Conservation (phyloP, 2,329 filamentous ascomycete genomes). For the Incumbomyces delicatus region DNA sequence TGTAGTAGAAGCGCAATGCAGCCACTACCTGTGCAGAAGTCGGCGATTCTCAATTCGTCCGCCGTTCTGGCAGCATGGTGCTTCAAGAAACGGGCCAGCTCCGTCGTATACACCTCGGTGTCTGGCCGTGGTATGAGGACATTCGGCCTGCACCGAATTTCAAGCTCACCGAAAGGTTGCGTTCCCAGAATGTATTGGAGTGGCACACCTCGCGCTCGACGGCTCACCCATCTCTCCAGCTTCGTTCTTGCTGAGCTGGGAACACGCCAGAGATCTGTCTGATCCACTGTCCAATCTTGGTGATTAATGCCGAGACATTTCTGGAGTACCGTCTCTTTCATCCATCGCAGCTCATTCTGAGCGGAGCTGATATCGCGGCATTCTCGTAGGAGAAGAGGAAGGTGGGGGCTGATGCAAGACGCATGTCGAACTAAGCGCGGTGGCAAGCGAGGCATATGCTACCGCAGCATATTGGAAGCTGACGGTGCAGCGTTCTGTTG, state of each 20-base stretch:
- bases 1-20: slow-evolving; percentile 76
- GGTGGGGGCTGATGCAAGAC: slow-evolving; percentile 26
- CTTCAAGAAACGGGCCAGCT: slow-evolving; percentile 1
- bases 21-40: slow-evolving; percentile 84
- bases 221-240: slow-evolving; percentile 25
- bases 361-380: slow-evolving; percentile 36
- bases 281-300: neutral
- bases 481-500: too few relatives aligned
- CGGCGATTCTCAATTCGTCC: slow-evolving; percentile 53
- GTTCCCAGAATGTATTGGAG: slow-evolving; percentile 83
- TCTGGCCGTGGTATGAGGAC: slow-evolving; percentile 73
- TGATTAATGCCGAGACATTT: neutral
- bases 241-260: neutral
- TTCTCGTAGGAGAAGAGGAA: slow-evolving; percentile 33
- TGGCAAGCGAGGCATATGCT: slow-evolving; percentile 34
- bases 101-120: slow-evolving; percentile 19
- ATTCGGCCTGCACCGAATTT: slow-evolving; percentile 64
- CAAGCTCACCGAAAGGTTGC: slow-evolving; percentile 76
- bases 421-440: slow-evolving; percentile 29
- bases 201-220: slow-evolving; percentile 56
- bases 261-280: neutral
- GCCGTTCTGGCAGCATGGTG: neutral
- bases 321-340: slow-evolving; percentile 29
- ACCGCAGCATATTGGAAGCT: neutral
- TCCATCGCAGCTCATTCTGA: slow-evolving; percentile 39